These are phyloP conservation scores for Fraxinus sp. DNA, from an alignment of 305 asterid genomes.

Conservation along the genomic window DNA sequence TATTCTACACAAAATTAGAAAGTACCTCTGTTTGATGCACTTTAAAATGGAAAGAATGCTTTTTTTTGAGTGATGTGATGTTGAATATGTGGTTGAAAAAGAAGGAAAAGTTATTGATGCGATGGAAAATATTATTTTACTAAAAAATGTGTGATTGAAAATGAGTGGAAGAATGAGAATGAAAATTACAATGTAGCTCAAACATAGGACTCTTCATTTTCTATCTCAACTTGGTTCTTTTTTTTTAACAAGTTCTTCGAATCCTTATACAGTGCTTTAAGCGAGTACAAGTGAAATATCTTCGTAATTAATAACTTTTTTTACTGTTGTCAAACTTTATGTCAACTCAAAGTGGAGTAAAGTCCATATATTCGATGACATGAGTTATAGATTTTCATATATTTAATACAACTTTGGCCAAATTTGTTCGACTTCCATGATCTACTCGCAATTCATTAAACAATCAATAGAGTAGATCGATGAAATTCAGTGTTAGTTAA, in stretches of 20 bases:
- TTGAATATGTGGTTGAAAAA: too few relatives aligned
- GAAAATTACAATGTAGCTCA: too few relatives aligned
- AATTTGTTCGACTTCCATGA: neutral
- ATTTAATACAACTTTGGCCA: neutral
- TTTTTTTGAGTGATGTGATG: too few relatives aligned
- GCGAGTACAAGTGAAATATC: neutral
- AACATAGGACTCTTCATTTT: too few relatives aligned
- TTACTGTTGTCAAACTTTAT: neutral
- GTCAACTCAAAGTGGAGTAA: neutral
- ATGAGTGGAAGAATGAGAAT: too few relatives aligned
- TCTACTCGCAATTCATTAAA: neutral
- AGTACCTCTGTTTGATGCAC: too few relatives aligned
- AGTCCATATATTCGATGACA: neutral
- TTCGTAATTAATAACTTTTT: too few relatives aligned
- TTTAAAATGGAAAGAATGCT: too few relatives aligned
- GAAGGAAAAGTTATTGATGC: too few relatives aligned
- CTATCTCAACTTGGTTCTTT: neutral
- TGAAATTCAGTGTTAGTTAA: neutral
- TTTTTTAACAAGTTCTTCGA: neutral
- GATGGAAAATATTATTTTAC: too few relatives aligned
- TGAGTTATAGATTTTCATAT: neutral
- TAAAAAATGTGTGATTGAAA: too few relatives aligned
- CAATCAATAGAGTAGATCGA: neutral
- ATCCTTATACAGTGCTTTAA: neutral
- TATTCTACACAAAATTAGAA: neutral